phyloP scores from a whole-genome alignment of 768 basidiomycete species.

The Hygrocybe coccinea region DNA sequence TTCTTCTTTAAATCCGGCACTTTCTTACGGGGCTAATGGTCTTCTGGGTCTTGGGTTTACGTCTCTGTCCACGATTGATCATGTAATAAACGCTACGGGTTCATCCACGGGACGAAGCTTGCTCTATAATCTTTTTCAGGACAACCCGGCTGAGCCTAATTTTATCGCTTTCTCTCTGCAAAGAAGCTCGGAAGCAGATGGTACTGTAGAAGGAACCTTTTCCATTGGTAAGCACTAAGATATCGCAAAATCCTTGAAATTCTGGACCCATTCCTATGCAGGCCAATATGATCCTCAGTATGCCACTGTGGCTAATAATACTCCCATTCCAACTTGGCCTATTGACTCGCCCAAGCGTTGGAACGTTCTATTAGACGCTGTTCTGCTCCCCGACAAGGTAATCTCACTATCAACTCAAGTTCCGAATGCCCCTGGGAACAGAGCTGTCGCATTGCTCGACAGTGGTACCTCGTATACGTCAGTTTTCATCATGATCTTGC shows the following conservation, averaged over 20 bases:
- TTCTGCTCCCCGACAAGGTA: constrained; percentile 54
- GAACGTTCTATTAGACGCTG: constrained; percentile 71
- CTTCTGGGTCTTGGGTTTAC: constrained; percentile 77
- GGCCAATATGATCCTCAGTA: constrained; percentile 68
- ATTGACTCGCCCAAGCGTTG: constrained; percentile 57
- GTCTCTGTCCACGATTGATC: constrained; percentile 68
- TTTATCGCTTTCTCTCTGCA: constrained; percentile 76
- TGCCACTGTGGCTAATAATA: constrained; percentile 49
- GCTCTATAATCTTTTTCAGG: constrained; percentile 69
- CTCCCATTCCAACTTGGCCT: constrained; percentile 72
- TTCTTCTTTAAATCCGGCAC: constrained; percentile 63
- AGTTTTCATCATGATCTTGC: constrained; percentile 27
- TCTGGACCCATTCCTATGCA: constrained; percentile 20
- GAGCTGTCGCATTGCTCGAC: constrained; percentile 73
- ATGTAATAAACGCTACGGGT: constrained; percentile 51
- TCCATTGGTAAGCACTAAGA: constrained; percentile 54
- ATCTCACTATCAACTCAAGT: constrained; percentile 53
- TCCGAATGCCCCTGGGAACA: constrained; percentile 53
- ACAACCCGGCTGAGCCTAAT: constrained; percentile 67
- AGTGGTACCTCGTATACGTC: constrained; percentile 80
- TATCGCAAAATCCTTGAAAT: neutral
- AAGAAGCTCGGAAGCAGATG: constrained; percentile 47
- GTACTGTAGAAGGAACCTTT: constrained; percentile 62
- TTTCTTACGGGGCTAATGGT: constrained; percentile 65
- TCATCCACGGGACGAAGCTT: constrained; percentile 61